Base-by-base conservation (phyloP, 225 moss, liverwort and hornwort species). In the Marchantia paleacea region DNA sequence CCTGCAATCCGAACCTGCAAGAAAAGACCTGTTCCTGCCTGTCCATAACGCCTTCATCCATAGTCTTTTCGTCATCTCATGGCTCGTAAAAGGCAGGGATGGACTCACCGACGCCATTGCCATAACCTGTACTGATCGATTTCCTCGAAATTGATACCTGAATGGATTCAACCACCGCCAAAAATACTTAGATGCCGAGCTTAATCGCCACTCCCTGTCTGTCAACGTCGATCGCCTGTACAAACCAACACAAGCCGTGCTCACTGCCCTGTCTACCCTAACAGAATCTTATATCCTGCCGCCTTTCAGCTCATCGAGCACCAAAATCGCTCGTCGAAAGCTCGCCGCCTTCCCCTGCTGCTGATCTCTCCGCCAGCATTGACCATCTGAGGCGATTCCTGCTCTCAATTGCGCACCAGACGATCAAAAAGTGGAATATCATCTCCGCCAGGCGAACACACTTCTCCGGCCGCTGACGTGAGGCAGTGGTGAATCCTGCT, bases 11-110 rank as follows among this genome's bases (percentile, higher is more conserved):
- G 71, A 77, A 52, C 69, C 77, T 70, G 80, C 78, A 0, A 52
- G n/a, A 6, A 80, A 78, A 63, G 67, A 74, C 55, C 74, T 78
- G 61, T 78, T 81, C 69, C 72, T 81, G 28, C 83, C 86, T 19
- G 83, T 62, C 80, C 86, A 83, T 55, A 86, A 79, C 19, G 55
- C 69, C 10, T 83, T 77, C 22, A 55, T 86, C 80, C 78, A 69
- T 52, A 83, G 86, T 24, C 86, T 51, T 64, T 76, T 81, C 81
- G 86, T 80, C 80, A 83, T 69, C 60, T 64, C 64, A 49, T 72
- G 75, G 47, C 78, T 77, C 12, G 83, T 53, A 47, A 78, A 64
- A 60, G 62, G 53, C 26, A 28, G 60, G 58, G 80, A 81, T 8
- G 74, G 49, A 55, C 50, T 83, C 58, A 86, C 69, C 12, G 74